Conservation (phyloP, 2,329 filamentous ascomycete genomes). For the Sclerotinia spermophila region DNA sequence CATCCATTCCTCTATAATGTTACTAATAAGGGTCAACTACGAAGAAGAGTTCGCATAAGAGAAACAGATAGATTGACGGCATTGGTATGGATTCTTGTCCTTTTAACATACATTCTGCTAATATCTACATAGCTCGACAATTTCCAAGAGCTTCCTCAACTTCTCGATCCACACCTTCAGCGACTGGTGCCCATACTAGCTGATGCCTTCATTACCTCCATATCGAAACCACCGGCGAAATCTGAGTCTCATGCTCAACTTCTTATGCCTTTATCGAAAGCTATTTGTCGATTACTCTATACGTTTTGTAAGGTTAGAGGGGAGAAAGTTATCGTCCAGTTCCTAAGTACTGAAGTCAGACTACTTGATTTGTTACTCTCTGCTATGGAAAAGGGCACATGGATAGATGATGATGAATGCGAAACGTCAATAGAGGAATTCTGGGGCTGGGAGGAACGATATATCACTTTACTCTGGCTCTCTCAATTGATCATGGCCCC, state of each 20-base stretch:
- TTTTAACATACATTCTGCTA: constrained; percentile 6
- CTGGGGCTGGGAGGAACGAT: constrained; percentile 83
- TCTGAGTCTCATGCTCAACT: constrained; percentile 32
- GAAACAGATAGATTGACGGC: constrained; percentile 49
- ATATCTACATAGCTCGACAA: constrained; percentile 58
- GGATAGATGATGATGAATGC: constrained; percentile 17
- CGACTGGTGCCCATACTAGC: constrained; percentile 71
- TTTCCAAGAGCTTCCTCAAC: constrained; percentile 93
- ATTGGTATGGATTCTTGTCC: constrained; percentile 39
- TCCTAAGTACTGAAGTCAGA: constrained; percentile 84
- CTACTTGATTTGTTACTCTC: constrained; percentile 77
- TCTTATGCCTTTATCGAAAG: constrained; percentile 44
- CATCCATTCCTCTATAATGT: constrained; percentile 50
- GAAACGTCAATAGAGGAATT: constrained; percentile 18
- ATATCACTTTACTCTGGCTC: constrained; percentile 83
- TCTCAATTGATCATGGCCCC: constrained; percentile 79
- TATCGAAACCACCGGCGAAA: constrained; percentile 46
- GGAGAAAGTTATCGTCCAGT: constrained; percentile 86
- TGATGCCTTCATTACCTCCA: constrained; percentile 68
- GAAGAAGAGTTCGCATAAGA: constrained; percentile 48
- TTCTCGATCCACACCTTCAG: constrained; percentile 80
- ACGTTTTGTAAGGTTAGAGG: constrained; percentile 92
- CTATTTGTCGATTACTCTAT: constrained; percentile 78
- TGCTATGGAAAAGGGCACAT: constrained; percentile 59
- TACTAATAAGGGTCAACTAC: constrained; percentile 46